Conservation (phyloP, 1,284 basidiomycete genomes). For the Vanrija pseudolonga region DNA sequence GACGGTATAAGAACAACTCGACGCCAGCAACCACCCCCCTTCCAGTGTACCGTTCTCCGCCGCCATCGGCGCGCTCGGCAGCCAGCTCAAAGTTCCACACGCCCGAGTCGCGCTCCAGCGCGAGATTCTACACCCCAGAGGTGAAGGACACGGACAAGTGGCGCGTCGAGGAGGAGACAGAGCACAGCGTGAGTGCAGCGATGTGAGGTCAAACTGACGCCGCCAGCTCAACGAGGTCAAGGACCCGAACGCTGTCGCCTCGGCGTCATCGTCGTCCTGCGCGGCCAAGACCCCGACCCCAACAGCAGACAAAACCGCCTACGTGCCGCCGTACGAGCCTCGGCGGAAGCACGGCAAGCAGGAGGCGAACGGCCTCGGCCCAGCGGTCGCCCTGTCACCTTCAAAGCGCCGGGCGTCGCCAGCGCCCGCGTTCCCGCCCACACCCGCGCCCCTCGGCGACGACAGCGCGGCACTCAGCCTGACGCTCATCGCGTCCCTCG, state of each 20-base stretch:
- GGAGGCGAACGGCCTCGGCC: neutral
- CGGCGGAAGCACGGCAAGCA: neutral
- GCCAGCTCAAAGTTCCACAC: neutral
- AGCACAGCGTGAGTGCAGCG: too few relatives aligned
- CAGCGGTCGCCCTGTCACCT: neutral
- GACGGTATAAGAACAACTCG: too few relatives aligned
- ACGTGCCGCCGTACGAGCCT: conserved; percentile 10
- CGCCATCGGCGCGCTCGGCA: neutral
- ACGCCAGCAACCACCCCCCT: too few relatives aligned
- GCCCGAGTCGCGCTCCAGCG: neutral
- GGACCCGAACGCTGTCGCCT: too few relatives aligned
- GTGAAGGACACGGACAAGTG: neutral
- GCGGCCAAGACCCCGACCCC: too few relatives aligned
- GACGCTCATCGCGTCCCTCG: conserved; percentile 17
- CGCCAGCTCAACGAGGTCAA: too few relatives aligned
- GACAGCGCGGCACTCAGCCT: conserved; percentile 6
- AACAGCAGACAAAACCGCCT: neutral
- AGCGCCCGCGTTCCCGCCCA: too few relatives aligned
- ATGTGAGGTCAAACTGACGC: too few relatives aligned
- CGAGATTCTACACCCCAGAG: neutral
- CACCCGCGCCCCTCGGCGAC: neutral
- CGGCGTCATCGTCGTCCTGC: too few relatives aligned
- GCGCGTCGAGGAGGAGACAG: too few relatives aligned
- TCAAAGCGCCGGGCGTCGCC: too few relatives aligned
- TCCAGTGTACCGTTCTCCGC: too few relatives aligned